These are phyloP conservation scores for Phytophthora pisi DNA, from an alignment of 352 stramenopile genomes.

Conservation along the genomic window DNA sequence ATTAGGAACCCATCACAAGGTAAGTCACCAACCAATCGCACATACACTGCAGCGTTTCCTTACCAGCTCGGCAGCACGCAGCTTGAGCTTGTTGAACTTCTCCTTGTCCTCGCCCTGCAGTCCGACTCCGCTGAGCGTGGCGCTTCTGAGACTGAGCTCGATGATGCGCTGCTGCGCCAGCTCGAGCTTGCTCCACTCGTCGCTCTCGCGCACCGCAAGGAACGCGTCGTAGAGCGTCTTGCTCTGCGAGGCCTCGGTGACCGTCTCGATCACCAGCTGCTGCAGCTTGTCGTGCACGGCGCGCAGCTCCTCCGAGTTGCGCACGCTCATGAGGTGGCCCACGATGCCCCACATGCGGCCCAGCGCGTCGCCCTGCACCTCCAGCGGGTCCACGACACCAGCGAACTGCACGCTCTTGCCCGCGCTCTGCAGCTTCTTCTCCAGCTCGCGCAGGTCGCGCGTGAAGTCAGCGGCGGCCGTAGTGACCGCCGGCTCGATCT, in stretches of 20 bases:
- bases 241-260: conserved; percentile 93
- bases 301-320: conserved; percentile 95
- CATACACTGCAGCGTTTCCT: not conserved
- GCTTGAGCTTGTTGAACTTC: conserved; percentile 96
- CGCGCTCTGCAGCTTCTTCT: conserved; percentile 36
- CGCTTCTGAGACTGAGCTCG: conserved; percentile 85
- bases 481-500: conserved; percentile 70
- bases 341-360: conserved; percentile 95
- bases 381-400: conserved; percentile 91
- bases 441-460: conserved; percentile 53
- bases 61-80: conserved; percentile 91
- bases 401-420: conserved; percentile 65
- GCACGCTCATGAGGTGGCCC: conserved; percentile 96
- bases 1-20: conserved; percentile 3
- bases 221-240: conserved; percentile 93
- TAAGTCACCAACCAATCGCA: too few relatives aligned
- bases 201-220: conserved; percentile 70
- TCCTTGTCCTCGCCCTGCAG: conserved; percentile 92
- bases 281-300: conserved; percentile 93
- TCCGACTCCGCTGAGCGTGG: conserved; percentile 93
- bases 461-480: conserved; percentile 57
- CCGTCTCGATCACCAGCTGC: conserved; percentile 93
- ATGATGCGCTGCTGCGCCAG: conserved; percentile 88
- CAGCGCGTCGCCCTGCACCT: conserved; percentile 92
- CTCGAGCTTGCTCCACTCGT: conserved; percentile 59